Base-by-base conservation (phyloP, 2,329 filamentous ascomycete genomes). In the Calonectria pseudoturangicola region DNA sequence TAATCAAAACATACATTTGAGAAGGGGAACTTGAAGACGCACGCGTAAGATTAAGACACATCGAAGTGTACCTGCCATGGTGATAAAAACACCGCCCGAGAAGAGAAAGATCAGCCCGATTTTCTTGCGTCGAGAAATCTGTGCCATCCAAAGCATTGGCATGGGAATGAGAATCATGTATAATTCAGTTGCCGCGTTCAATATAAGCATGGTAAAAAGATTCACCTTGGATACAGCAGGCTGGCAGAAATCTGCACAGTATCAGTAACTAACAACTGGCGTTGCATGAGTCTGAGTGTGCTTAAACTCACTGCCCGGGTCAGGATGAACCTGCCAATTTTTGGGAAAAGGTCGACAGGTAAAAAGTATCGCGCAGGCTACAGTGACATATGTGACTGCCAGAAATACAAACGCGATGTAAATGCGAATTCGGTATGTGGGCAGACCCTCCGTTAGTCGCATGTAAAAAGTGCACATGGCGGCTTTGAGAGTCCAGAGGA, bases 381-480 rank as follows among this genome's bases (percentile, higher is more conserved):
- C 77, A 13, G 77, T 74, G 1, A 85, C 8, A 78, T 81, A 85
- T 0, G 81, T 83, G 5, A 66, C 30, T 7, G 75, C 65, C 16
- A 86, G 78, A 8, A 84, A 36, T 33, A 68, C 77, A 36, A 84
- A 83, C 8, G 83, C 83, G 10, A 75, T 43, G 48, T 79, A 77
- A 18, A 85, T 68, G 1, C 41, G 60, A n/a, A 21, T 65, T 76
- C 30, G 79, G 77, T 70, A 73, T 15, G 41, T 28, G 4, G 27
- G 9, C 12, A 74, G 41, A 7, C 72, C 72, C 4, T 58, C 74
- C 79, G 87, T 88, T 27, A 90, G 80, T 60, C 88, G 83, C 9
- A 84, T 80, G 76, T 89, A 90, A 75, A 88, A 89, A 36, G 88
- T 81, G 12, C 85, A 83, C 85, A 89, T 86, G 73, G 87, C 89